Conservation (phyloP, 2,329 filamentous ascomycete species). For the Sporothrix euskadiensis region DNA sequence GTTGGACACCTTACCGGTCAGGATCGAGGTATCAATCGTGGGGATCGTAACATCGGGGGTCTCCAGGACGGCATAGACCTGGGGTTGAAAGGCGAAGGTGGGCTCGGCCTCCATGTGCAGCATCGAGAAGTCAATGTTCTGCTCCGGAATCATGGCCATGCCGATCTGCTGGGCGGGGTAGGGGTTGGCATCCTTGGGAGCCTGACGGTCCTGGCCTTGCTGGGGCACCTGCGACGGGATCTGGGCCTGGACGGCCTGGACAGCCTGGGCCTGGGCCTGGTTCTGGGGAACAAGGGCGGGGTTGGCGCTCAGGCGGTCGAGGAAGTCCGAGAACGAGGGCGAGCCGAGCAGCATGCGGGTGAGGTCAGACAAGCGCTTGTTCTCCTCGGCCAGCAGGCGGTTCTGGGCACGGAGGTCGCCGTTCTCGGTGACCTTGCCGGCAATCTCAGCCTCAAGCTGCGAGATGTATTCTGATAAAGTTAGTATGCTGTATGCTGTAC, state of each 20-base stretch:
- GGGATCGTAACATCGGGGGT: constrained; percentile 38
- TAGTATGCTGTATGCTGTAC: constrained; percentile 44
- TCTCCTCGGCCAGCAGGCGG: constrained; percentile 78
- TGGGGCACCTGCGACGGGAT: constrained; percentile 40
- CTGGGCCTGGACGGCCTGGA: neutral
- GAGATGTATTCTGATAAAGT: constrained; percentile 81
- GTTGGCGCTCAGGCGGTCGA: constrained; percentile 69
- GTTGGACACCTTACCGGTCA: constrained; percentile 71
- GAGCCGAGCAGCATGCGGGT: constrained; percentile 81
- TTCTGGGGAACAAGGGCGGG: constrained; percentile 43
- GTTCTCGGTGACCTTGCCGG: constrained; percentile 78
- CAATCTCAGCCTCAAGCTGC: constrained; percentile 88
- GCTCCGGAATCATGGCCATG: constrained; percentile 82
- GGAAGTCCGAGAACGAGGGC: constrained; percentile 77
- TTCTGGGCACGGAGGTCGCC: constrained; percentile 80
- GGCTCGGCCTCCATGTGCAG: constrained; percentile 59
- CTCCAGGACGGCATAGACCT: constrained; percentile 65
- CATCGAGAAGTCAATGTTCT: constrained; percentile 71
- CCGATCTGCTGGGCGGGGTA: constrained; percentile 65
- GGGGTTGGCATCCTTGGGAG: constrained; percentile 67
- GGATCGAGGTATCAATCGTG: constrained; percentile 57
- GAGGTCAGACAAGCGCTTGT: constrained; percentile 73
- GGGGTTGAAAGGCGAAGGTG: constrained; percentile 63
- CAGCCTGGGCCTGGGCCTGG: constrained; percentile 40
- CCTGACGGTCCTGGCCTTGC: constrained; percentile 42